These are phyloP conservation scores for Macroventuria anomochaeta DNA, from an alignment of 2,329 filamentous ascomycete species.

Conservation along the genomic window DNA sequence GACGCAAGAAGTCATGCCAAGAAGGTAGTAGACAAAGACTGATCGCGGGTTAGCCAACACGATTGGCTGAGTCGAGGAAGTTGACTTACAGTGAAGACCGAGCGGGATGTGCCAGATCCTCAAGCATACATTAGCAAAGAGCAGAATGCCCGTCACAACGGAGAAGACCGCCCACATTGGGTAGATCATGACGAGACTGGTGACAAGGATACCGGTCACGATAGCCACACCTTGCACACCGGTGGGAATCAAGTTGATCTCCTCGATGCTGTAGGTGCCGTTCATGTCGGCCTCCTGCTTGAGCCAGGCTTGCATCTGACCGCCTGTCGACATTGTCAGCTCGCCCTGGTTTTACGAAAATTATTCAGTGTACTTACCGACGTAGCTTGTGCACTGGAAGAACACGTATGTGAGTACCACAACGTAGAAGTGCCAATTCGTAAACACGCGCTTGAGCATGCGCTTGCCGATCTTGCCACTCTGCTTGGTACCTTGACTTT, in stretches of 20 bases:
- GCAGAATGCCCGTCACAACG: slow-evolving; percentile 41
- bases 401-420: slow-evolving; percentile 55
- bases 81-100: slow-evolving; percentile 39
- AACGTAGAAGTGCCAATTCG: slow-evolving; percentile 57
- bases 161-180: slow-evolving; percentile 56
- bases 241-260: slow-evolving; percentile 58
- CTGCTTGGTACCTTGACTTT: slow-evolving; percentile 32
- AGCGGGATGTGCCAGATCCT: slow-evolving; percentile 56
- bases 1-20: slow-evolving; percentile 34
- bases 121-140: slow-evolving; percentile 55
- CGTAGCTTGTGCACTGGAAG: slow-evolving; percentile 47
- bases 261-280: slow-evolving; percentile 51
- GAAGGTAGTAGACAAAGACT: slow-evolving; percentile 35
- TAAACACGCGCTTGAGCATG: slow-evolving; percentile 54
- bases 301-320: slow-evolving; percentile 60
- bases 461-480: slow-evolving; percentile 51
- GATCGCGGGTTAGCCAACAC: slow-evolving; percentile 4
- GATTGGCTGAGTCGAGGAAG: too few relatives aligned
- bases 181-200: slow-evolving; percentile 57
- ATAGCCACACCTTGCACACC: slow-evolving; percentile 55
- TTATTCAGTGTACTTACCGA: slow-evolving; percentile 19
- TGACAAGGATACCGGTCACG: slow-evolving; percentile 56
- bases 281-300: slow-evolving; percentile 49
- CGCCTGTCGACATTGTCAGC: slow-evolving; percentile 1
- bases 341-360: background rate